These are phyloP conservation scores for Falciphora oryzae DNA, from an alignment of 2,329 filamentous ascomycete species.

Conservation along the genomic window DNA sequence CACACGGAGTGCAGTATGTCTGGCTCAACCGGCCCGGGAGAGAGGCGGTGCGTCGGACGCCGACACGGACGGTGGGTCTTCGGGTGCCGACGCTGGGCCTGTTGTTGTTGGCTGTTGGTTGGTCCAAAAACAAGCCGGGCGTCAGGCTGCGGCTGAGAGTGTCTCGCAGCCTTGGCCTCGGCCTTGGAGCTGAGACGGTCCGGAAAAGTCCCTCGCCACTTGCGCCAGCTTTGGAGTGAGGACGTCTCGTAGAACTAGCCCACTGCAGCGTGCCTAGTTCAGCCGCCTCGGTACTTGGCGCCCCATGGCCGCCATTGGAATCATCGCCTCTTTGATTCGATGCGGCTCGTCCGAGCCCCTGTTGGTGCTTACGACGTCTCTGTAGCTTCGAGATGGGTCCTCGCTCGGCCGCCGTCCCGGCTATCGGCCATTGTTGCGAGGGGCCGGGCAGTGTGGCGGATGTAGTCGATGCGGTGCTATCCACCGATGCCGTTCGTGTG, in stretches of 20 bases:
- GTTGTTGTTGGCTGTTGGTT: no score
- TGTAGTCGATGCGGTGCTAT: not conserved
- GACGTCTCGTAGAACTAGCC: no score
- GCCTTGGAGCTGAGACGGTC: not conserved
- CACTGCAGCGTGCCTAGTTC: no score
- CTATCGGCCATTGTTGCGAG: not conserved
- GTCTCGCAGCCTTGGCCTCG: not conserved
- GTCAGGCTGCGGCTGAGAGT: not conserved
- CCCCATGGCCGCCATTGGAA: no score
- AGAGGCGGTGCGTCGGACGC: conserved; percentile 69
- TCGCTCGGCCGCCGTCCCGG: not conserved
- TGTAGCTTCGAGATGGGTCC: not conserved
- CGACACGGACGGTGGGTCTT: conserved; percentile 52
- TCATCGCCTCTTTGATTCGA: no score
- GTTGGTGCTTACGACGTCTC: no score
- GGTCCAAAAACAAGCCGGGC: not conserved
- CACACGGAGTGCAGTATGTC: not conserved
- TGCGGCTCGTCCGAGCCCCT: no score
- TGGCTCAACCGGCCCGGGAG: conserved; percentile 62
- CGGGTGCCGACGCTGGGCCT: conserved; percentile 24
- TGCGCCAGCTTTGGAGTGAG: not conserved
- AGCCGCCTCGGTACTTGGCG: no score
- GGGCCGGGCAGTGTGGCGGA: not conserved
- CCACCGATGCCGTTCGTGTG: not conserved
- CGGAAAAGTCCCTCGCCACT: not conserved